A percentile compares a stretch with the other conserved stretches of the same genome.
These are phyloP conservation scores for Euphorbia schlechtendalii DNA, from an alignment of 441 rosid genomes.

Conservation along the genomic window DNA sequence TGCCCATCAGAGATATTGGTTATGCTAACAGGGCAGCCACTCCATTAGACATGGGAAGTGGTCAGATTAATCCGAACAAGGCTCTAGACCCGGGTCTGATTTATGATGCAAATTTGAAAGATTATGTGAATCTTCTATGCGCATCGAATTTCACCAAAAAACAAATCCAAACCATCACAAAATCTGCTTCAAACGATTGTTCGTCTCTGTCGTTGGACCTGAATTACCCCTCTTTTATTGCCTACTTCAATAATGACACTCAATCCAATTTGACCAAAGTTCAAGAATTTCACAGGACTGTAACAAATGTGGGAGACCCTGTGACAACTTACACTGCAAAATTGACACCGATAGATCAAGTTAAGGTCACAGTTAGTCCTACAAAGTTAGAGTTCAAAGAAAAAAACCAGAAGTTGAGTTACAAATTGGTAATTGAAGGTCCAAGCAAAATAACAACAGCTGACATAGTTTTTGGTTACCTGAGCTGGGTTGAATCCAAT, in stretches of 20 bases:
- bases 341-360: neutral
- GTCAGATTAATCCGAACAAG: constrained; percentile 21
- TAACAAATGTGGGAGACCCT: constrained; percentile 5
- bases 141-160: constrained; percentile 15
- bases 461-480: constrained; percentile 8
- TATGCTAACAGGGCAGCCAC: constrained; percentile 38
- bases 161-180: constrained; percentile 22
- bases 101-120: constrained; percentile 11
- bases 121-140: constrained; percentile 16
- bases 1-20: constrained; percentile 53
- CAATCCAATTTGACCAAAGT: neutral
- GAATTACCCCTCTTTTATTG: constrained; percentile 19
- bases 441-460: neutral
- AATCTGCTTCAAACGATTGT: constrained; percentile 38
- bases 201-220: constrained; percentile 25
- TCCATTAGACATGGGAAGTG: constrained; percentile 36
- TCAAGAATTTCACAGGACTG: constrained; percentile 14
- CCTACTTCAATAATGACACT: constrained; percentile 9
- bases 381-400: constrained; percentile 11
- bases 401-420: constrained; percentile 16
- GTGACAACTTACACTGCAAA: constrained; percentile 12
- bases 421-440: constrained; percentile 5
- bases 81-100: constrained; percentile 22
- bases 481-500: constrained; percentile 15
- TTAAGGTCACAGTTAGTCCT: constrained; percentile 15